A percentile compares a stretch with the other conserved stretches of the same genome.
Conservation (phyloP, 768 basidiomycete species). For the Podaxis pistillaris region DNA sequence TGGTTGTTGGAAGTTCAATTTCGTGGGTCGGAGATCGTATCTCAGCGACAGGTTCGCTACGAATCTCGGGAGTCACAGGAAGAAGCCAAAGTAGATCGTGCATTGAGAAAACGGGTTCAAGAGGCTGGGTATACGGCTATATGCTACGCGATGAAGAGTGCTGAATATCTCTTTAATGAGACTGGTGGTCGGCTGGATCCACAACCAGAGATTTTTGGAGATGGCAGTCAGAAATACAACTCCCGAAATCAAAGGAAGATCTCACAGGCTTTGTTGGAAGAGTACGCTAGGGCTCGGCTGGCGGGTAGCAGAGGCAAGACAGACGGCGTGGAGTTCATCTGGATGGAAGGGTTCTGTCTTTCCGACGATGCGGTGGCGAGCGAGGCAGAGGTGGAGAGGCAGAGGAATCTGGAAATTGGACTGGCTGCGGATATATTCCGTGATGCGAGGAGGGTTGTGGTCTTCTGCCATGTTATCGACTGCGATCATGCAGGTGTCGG, state of each 20-base stretch:
- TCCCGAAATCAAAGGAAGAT: background rate
- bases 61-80: background rate
- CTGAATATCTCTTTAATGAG: background rate
- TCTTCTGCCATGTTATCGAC: background rate
- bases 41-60: background rate
- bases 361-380: background rate
- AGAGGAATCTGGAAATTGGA: background rate
- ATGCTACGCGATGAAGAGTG: conserved; percentile 2
- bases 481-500: conserved; percentile 1
- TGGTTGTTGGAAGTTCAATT: conserved; percentile 10
- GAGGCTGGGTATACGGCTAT: conserved; percentile 7
- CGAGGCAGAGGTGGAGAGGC: background rate
- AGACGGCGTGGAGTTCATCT: conserved; percentile 6
- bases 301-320: background rate
- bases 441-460: conserved; percentile 1
- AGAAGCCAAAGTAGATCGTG: background rate
- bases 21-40: background rate
- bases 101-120: background rate
- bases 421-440: conserved; percentile 7
- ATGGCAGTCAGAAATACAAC: background rate
- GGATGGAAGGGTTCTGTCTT: conserved; percentile 5
- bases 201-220: background rate
- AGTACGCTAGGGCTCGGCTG: conserved; percentile 7
- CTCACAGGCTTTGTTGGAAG: background rate
- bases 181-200: background rate